Percentiles rank a stretch among this genome's conserved stretches.
Evolutionary conservation across 2,329 filamentous ascomycete genomes (phyloP).

Genomic region (Herpotrichia juniperi): DNA sequence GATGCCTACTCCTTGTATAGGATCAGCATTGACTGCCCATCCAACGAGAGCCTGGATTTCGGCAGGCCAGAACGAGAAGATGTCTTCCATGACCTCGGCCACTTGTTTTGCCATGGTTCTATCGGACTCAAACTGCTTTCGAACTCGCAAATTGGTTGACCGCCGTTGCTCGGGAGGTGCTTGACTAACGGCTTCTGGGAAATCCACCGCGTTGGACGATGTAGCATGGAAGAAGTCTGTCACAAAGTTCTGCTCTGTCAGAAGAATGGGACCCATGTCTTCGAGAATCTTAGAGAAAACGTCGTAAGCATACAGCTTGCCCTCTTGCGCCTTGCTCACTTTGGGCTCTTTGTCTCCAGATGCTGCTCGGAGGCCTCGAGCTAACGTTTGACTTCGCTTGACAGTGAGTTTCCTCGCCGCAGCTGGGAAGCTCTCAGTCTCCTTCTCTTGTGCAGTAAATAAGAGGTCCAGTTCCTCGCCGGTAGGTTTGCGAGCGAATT

Average conservation of each 20-base stretch:
- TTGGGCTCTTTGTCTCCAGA: slow-evolving; percentile 65
- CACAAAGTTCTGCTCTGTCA: slow-evolving; percentile 95
- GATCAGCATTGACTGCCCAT: slow-evolving; percentile 81
- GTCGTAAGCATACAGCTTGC: slow-evolving; percentile 76
- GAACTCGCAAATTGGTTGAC: slow-evolving; percentile 73
- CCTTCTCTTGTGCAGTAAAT: slow-evolving; percentile 91
- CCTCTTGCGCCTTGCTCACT: slow-evolving; percentile 66
- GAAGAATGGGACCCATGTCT: slow-evolving; percentile 80
- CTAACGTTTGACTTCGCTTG: slow-evolving; percentile 88
- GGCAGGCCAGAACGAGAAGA: slow-evolving; percentile 80
- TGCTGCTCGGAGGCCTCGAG: slow-evolving; percentile 72
- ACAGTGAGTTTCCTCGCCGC: slow-evolving; percentile 90
- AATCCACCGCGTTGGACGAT: slow-evolving; percentile 82
- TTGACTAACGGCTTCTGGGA: slow-evolving; percentile 76
- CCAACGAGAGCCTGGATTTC: slow-evolving; percentile 82
- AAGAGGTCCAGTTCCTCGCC: slow-evolving; percentile 82
- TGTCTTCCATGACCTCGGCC: slow-evolving; percentile 84
- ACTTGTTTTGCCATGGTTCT: slow-evolving; percentile 83
- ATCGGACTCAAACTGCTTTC: slow-evolving; percentile 86
- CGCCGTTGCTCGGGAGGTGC: slow-evolving; percentile 70
- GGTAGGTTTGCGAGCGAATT: slow-evolving; percentile 73
- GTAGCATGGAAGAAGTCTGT: slow-evolving; percentile 96
- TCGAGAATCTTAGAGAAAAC: slow-evolving; percentile 81
- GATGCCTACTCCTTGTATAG: slow-evolving; percentile 89
- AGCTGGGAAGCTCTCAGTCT: slow-evolving; percentile 70